A percentile compares a stretch with the other conserved stretches of the same genome.
Evolutionary conservation across 2,329 filamentous ascomycete species (phyloP).

Genomic region (Fusarium mundagurra): DNA sequence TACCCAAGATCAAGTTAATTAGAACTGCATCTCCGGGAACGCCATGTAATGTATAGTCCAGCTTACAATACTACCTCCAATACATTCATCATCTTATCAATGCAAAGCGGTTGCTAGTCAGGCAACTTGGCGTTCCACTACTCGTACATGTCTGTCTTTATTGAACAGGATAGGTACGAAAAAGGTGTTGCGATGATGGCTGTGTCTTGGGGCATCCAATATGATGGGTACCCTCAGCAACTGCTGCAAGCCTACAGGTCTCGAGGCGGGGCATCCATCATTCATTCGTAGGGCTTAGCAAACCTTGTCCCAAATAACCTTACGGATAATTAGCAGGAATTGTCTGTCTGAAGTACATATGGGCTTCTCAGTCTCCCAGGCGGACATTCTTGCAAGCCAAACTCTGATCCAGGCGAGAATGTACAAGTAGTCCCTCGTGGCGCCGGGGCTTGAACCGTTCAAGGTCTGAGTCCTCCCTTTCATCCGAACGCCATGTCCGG

Average conservation of each 20-base stretch:
- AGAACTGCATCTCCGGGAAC: slow-evolving; percentile 8
- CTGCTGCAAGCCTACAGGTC: not conserved
- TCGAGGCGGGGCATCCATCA: not conserved
- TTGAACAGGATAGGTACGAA: slow-evolving; percentile 4
- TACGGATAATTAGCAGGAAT: not conserved
- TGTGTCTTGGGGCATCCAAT: not conserved
- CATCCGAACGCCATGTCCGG: slow-evolving; percentile 29
- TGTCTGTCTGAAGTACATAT: slow-evolving; percentile 6
- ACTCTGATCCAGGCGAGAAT: slow-evolving; percentile 12
- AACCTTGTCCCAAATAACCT: slow-evolving; percentile 4
- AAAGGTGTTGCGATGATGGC: slow-evolving; percentile 11
- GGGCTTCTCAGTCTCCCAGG: not conserved
- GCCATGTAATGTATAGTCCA: not conserved
- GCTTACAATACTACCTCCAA: not conserved
- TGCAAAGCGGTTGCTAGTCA: not conserved
- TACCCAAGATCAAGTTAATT: not conserved
- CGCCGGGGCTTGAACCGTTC: slow-evolving; percentile 36
- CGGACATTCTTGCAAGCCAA: not conserved
- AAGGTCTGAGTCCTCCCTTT: slow-evolving; percentile 28
- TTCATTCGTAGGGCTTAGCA: slow-evolving; percentile 17
- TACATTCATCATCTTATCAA: not conserved
- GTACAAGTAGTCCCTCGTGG: slow-evolving; percentile 19
- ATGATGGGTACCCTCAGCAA: not conserved
- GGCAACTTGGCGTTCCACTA: not conserved
- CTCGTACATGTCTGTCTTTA: not conserved